phyloP scores from a whole-genome alignment of 192 early-diverging fungal species.

The Podila verticillata region DNA sequence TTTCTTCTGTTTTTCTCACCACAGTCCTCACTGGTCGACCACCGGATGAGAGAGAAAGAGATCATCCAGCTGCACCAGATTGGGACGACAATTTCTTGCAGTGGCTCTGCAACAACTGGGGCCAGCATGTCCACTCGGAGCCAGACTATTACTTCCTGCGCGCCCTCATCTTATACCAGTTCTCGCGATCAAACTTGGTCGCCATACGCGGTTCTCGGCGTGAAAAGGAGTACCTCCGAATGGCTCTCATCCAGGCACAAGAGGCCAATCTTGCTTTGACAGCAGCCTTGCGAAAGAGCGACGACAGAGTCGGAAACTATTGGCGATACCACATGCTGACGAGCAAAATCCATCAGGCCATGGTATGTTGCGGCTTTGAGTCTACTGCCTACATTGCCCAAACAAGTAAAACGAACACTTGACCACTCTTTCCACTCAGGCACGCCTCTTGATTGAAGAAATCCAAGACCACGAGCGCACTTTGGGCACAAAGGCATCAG shows the following conservation, averaged over 20 bases:
- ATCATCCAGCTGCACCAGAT: slow-evolving; percentile 14
- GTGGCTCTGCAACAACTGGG: slow-evolving; percentile 8
- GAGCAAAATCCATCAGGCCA: slow-evolving; percentile 12
- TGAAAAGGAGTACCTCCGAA: slow-evolving; percentile 12
- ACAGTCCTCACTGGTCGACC: slow-evolving; percentile 19
- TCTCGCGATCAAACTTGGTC: slow-evolving; percentile 15
- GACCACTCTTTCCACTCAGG: neutral
- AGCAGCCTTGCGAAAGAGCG: neutral
- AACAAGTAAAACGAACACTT: neutral
- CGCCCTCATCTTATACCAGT: slow-evolving; percentile 10
- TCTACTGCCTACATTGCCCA: neutral
- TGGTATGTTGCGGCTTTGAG: slow-evolving; percentile 2
- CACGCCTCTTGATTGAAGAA: neutral
- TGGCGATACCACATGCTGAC: slow-evolving; percentile 31
- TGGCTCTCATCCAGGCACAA: slow-evolving; percentile 15
- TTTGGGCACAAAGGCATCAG: neutral
- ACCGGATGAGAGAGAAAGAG: slow-evolving; percentile 21
- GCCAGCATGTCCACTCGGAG: slow-evolving; percentile 17
- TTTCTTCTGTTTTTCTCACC: too few relatives aligned
- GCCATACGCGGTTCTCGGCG: slow-evolving; percentile 6
- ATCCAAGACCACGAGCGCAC: slow-evolving; percentile 2
- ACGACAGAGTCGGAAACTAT: neutral
- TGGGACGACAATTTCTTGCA: slow-evolving; percentile 20
- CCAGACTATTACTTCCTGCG: slow-evolving; percentile 27
- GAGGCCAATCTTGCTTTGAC: neutral